Base-by-base conservation (phyloP, 345 rosid genomes). In the Raphanus sativus region DNA sequence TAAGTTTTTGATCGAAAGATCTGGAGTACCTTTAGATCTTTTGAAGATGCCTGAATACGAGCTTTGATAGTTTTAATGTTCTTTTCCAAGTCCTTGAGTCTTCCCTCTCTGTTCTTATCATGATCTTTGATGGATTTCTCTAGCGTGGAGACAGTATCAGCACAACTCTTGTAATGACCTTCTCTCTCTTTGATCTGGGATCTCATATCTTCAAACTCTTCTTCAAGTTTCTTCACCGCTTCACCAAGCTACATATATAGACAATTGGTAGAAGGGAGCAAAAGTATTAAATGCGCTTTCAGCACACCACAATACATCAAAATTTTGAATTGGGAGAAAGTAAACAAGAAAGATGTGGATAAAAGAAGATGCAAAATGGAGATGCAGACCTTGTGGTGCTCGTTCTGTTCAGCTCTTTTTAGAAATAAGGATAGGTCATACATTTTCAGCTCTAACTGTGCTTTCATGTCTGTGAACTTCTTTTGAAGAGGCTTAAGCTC, bases 361-460 rank as follows among this genome's bases (percentile, higher is more conserved):
- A 30, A 24, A 64, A 56, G 4, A 59, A 13, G 55, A 48, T 50
- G 55, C 16, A n/a, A 50, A 50, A 1, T 59, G 67, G 21, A 69
- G 67, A 40, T 65, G 59, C 67, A 75, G 80, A 94, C 98, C 97
- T 91, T 91, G 67, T 90, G 97, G 82, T 90, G 93, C 82, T 91
- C 97, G 81, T 94, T 94, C 86, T 94, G 93, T 83, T 91, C 93
- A 32, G 92, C 97, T 74, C 94, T 86, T 81, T 86, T 86, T 75
- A 91, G 85, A 78, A 94, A 94, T 68, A 94, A 81, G 62, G 94
- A 90, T 67, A 94, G 88, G 77, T 94, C 97, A 83, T 94, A 92
- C 59, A 78, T 85, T 79, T 91, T 90, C 34, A 94, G 93, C 81
- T 94, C 97, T 75, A 94, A 64, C 82, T 90, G 94, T 48, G 90